phyloP scores from a whole-genome alignment of 2,329 filamentous ascomycete genomes.

The Rhinocladiella similis region DNA sequence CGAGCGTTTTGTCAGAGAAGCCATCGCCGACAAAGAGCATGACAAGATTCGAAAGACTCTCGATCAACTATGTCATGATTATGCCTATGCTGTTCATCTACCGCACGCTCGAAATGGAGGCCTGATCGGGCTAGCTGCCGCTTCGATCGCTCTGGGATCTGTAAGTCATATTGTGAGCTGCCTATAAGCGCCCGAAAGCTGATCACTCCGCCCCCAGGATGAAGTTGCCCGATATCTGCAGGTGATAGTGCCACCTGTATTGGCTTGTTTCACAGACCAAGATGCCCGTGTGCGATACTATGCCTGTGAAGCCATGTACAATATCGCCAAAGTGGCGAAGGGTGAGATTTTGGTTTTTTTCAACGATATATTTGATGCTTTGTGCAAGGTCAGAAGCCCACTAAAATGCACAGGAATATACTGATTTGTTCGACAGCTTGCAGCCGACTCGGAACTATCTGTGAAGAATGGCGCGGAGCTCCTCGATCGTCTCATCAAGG shows the following conservation, averaged over 20 bases:
- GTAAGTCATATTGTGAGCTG: constrained; percentile 57
- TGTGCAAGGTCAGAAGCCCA: constrained; percentile 73
- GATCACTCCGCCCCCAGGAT: constrained; percentile 47
- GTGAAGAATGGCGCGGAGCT: constrained; percentile 98
- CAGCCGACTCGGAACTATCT: constrained; percentile 91
- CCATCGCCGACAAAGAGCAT: constrained; percentile 73
- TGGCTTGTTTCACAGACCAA: constrained; percentile 97
- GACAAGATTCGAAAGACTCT: constrained; percentile 82
- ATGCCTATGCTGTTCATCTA: constrained; percentile 94
- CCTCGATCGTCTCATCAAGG: constrained; percentile 89
- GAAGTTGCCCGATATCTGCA: constrained; percentile 89
- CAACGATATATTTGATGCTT: constrained; percentile 95
- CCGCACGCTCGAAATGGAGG: constrained; percentile 95
- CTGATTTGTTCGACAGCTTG: constrained; percentile 61
- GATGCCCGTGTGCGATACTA: constrained; percentile 97
- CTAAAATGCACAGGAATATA: neutral
- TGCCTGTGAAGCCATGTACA: constrained; percentile 99
- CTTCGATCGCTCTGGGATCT: constrained; percentile 88
- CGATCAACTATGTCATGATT: constrained; percentile 95
- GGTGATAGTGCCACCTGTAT: constrained; percentile 91
- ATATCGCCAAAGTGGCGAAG: constrained; percentile 98
- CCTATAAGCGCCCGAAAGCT: neutral
- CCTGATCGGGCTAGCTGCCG: constrained; percentile 90
- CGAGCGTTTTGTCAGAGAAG: constrained; percentile 85
- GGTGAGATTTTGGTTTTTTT: constrained; percentile 97